phyloP scores from a whole-genome alignment of 2,329 filamentous ascomycete genomes.

The Chaetothyriales sp. region DNA sequence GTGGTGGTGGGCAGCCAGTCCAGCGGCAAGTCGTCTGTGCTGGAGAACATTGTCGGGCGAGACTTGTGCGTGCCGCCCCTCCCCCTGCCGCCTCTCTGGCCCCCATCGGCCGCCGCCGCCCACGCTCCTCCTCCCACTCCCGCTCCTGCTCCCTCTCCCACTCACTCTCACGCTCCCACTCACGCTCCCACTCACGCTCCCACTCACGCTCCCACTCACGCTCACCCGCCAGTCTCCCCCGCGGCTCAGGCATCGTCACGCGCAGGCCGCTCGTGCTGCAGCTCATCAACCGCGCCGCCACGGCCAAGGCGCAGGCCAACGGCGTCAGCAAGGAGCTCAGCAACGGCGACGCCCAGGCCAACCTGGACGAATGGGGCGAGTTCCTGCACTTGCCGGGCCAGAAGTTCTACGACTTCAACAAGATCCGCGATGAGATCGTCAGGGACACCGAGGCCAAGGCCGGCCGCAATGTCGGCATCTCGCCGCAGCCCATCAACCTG shows the following conservation, averaged over 20 bases:
- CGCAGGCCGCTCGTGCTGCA: conserved; percentile 91
- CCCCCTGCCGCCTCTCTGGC: conserved; percentile 18
- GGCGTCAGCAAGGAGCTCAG: conserved; percentile 55
- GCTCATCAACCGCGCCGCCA: conserved; percentile 76
- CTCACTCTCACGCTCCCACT: conserved; percentile 17
- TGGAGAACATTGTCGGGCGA: conserved; percentile 96
- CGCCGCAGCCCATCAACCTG: conserved; percentile 89
- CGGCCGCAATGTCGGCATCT: conserved; percentile 91
- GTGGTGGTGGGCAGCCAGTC: conserved; percentile 97
- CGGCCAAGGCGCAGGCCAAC: conserved; percentile 48
- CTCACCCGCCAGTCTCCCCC: conserved; percentile 55
- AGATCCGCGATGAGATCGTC: conserved; percentile 95
- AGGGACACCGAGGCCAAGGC: conserved; percentile 95
- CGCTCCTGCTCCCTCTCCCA: conserved; percentile 11
- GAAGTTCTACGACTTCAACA: conserved; percentile 96
- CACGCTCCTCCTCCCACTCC: conserved; percentile 9
- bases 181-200: conserved; percentile 17
- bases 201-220: background rate
- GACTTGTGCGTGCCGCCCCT: conserved; percentile 62
- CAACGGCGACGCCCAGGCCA: conserved; percentile 70
- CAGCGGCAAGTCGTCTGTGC: conserved; percentile 95
- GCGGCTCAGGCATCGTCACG: conserved; percentile 95
- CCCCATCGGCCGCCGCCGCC: background rate
- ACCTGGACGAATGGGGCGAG: conserved; percentile 94
- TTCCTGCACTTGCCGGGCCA: conserved; percentile 95